These are phyloP conservation scores for Sophora flavescens DNA, from an alignment of 306 rosid genomes.

Conservation along the genomic window DNA sequence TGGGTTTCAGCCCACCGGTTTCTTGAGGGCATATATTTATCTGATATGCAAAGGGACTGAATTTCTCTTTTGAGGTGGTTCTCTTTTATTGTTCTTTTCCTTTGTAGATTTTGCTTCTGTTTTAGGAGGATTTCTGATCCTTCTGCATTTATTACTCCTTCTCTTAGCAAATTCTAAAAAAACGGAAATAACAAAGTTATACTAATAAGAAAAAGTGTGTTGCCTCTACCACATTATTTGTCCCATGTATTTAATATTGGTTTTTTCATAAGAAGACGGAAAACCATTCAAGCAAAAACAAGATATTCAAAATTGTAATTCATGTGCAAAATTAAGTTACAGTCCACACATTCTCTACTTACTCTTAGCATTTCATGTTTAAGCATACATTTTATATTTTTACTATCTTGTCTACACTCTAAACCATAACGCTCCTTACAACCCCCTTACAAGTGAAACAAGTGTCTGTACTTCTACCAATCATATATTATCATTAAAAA, in stretches of 20 bases:
- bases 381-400: neutral
- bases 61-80: conserved; percentile 5
- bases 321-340: neutral
- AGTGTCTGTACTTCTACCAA: conserved; percentile 3
- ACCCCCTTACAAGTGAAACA: conserved; percentile 21
- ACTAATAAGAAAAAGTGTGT: neutral
- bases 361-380: neutral
- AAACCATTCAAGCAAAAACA: conserved; percentile 18
- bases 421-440: neutral
- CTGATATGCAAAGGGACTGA: conserved; percentile 1
- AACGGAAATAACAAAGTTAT: neutral
- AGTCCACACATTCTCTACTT: neutral
- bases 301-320: neutral
- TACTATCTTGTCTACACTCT: neutral
- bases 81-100: neutral
- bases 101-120: neutral
- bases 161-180: neutral
- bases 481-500: neutral
- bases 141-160: neutral
- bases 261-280: neutral
- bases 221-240: conserved; percentile 1
- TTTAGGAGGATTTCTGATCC: conserved; percentile 3
- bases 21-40: neutral
- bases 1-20: conserved; percentile 5
- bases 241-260: neutral